Evolutionary conservation across 1,139 yeast species (phyloP), one percentile per base, ranked within the genome.

Genomic region (Protomyces gravidus): DNA sequence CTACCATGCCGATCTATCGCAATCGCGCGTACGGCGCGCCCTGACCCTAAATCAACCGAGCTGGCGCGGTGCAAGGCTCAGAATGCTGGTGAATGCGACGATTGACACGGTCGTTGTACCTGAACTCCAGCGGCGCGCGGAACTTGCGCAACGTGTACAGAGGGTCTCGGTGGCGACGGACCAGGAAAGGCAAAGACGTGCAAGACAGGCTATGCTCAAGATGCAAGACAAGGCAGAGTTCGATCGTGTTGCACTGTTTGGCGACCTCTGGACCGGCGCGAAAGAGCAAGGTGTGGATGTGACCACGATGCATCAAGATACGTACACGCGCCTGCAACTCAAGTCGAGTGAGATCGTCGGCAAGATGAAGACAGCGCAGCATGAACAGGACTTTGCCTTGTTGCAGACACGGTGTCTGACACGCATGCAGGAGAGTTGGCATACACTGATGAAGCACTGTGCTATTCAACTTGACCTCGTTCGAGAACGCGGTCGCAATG

Each of bases 401-500:
- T 26, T 53, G 21, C 51, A 36, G 17, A 23, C 46, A 25, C 17
- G 30, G 36, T 53, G 58, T 30, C 19, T 46, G 36, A n/a, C 11
- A 25, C 50, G 58, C 2, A 53, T 53, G 58, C 58, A 46, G 27
- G 15, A 40, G 21, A 27, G 23, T 13, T 53, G 58, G 58, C 51
- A 47, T 5, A 46, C 36, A 5, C 47, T 53, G n/a, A 9, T 53
- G 19, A 32, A 32, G 46, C 58, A 46, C 19, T 45, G 58, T 27
- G 39, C 26, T n/a, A 39, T 53, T 11, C 58, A 53, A 21, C 45
- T 53, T n/a, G 17, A 40, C 2, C 36, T 45, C 17, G 58, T 53
- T n/a, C 39, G 36, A 11, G 28, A 33, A 13, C 50, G 58, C 2
- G 58, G 51, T 3, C 21, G 25, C 9, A 9, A 9, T 3, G 25